Base-by-base conservation (phyloP, 1,284 basidiomycete species). In the Erythrobasidium hasegawianum region DNA sequence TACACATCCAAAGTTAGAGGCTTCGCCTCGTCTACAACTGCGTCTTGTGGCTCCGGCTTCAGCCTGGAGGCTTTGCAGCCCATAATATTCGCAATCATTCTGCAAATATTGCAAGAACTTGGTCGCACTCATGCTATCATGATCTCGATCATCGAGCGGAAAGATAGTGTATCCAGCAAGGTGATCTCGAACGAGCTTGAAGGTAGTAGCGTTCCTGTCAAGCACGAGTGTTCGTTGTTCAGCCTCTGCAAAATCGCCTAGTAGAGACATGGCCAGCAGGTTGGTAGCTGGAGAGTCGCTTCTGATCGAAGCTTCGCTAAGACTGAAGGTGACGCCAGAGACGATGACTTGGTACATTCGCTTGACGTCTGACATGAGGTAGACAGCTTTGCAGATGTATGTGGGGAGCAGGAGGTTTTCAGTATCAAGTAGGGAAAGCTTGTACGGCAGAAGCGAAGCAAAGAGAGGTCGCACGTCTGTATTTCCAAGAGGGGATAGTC, bases 71-170 rank as follows among this genome's bases (percentile, higher is more conserved):
- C 58, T 59, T 20, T 43, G n/a, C 8, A 59, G 22, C 27, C 58
- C 58, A 38, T 52, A 59, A 45, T 59, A 59, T n/a, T 59, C 58
- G 22, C 45, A n/a, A 39, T 59, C 58, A 24, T 59, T 45, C 39
- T 33, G 29, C 5, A 59, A 16, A 11, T 59, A 59, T 10, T 45
- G 49, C 16, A 59, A 18, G 8, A 38, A 22, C 16, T 45, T 47
- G n/a, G 47, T 26, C 9, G 52, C 47, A 16, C 43, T 49, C 58
- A 59, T 38, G 3, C 45, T 45, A 50, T 39, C 26, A 2, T 29
- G 5, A 33, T 33, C 33, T 11, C 5, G 24, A 14, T 49, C 24
- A 59, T 59, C 58, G 18, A 59, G n/a, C 20, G 58, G 58, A 13
- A 59, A 38, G n/a, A 59, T 38, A 26, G 22, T 47, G 50, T 59